Evolutionary conservation across 164 flowering plant genomes (phyloP).

Genomic region (Malania oleifera): DNA sequence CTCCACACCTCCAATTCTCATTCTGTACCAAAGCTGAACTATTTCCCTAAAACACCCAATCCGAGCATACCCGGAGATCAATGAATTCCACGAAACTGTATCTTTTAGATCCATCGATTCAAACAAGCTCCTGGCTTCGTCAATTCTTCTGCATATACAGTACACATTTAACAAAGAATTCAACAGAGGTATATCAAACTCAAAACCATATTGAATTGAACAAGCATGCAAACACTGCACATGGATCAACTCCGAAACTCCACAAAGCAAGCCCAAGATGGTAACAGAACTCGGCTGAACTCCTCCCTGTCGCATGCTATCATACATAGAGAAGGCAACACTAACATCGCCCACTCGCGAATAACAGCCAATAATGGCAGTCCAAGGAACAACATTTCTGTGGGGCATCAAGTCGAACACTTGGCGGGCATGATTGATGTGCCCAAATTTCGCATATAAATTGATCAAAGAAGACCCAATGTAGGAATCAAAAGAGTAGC

Average conservation of each 20-base stretch:
- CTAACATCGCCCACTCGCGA: conserved; percentile 36
- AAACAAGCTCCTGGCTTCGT: conserved; percentile 47
- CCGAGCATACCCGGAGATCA: conserved; percentile 52
- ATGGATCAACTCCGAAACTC: conserved; percentile 29
- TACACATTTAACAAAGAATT: conserved; percentile 65
- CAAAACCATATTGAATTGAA: conserved; percentile 41
- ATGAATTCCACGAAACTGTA: conserved; percentile 74
- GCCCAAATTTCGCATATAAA: conserved; percentile 46
- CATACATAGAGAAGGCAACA: conserved; percentile 42
- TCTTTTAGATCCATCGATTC: conserved; percentile 47
- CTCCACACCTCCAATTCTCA: conserved; percentile 37
- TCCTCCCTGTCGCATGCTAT: conserved; percentile 45
- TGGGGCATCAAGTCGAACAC: conserved; percentile 64
- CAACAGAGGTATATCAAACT: conserved; percentile 28
- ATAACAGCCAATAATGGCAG: conserved; percentile 66
- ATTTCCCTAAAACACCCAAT: conserved; percentile 35
- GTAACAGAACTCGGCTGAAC: conserved; percentile 62
- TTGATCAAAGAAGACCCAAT: conserved; percentile 51
- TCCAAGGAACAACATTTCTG: conserved; percentile 73
- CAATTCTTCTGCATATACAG: conserved; percentile 48
- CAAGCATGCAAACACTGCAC: conserved; percentile 53
- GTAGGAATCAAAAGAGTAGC: conserved; percentile 51
- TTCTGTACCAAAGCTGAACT: conserved; percentile 37
- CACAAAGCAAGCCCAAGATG: conserved; percentile 46
- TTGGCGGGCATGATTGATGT: conserved; percentile 29